Conservation (phyloP, 2,329 filamentous ascomycete species). For the Capronia americana region DNA sequence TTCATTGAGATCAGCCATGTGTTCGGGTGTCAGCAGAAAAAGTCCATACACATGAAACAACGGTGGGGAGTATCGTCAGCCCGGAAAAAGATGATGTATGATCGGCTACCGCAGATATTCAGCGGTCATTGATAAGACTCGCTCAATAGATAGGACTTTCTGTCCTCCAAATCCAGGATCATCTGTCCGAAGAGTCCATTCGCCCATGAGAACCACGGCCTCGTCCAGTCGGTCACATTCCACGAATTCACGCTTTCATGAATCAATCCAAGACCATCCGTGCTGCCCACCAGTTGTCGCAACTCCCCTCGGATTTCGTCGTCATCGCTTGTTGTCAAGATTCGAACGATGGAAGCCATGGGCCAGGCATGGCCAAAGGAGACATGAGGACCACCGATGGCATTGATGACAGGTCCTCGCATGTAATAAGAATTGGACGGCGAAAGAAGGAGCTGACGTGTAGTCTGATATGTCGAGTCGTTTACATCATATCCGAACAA, state of each 20-base stretch:
- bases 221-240: slow-evolving; percentile 54
- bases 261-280: slow-evolving; percentile 77
- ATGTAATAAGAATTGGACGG: slow-evolving; percentile 88
- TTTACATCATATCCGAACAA: slow-evolving; percentile 59
- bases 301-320: slow-evolving; percentile 77
- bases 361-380: slow-evolving; percentile 91
- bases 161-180: slow-evolving; percentile 11
- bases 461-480: slow-evolving; percentile 82
- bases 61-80: no score
- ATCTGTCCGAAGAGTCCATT: slow-evolving; percentile 80
- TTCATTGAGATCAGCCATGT: no score
- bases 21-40: no score
- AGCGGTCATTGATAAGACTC: slow-evolving; percentile 9
- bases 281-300: slow-evolving; percentile 70
- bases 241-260: slow-evolving; percentile 88
- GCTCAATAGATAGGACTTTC: slow-evolving; percentile 14
- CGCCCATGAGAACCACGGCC: slow-evolving; percentile 89
- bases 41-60: no score
- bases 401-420: slow-evolving; percentile 74
- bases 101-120: background rate
- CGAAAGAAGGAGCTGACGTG: slow-evolving; percentile 78
- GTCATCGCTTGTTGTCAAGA: slow-evolving; percentile 79
- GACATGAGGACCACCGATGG: slow-evolving; percentile 83
- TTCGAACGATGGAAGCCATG: slow-evolving; percentile 90
- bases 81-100: no score